Evolutionary conservation across 2,329 filamentous ascomycete genomes (phyloP).

Genomic region (Nakataea oryzae): DNA sequence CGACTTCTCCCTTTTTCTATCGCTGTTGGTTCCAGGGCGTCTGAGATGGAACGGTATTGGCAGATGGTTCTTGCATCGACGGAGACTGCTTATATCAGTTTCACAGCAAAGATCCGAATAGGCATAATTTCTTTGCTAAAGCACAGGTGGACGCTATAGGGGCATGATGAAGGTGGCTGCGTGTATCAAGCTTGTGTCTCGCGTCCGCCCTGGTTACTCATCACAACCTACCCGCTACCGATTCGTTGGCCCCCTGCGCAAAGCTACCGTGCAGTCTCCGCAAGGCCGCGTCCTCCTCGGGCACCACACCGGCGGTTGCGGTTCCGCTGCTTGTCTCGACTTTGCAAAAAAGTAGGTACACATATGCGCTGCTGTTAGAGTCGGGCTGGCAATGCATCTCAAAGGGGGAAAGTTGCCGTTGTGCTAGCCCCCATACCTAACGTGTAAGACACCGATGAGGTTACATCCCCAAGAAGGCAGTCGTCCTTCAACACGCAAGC

Average conservation of each 20-base stretch:
- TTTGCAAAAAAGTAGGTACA: conserved; percentile 1
- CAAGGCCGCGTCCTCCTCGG: not conserved
- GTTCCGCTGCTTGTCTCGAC: not conserved
- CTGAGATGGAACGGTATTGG: conserved; percentile 15
- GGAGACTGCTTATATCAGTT: not conserved
- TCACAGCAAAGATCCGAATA: not conserved
- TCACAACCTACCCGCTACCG: conserved; percentile 15
- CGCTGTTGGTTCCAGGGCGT: conserved; percentile 2
- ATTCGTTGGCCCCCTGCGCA: conserved; percentile 17
- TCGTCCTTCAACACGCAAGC: conserved; percentile 25
- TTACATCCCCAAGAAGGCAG: conserved; percentile 20
- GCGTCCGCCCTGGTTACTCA: too few relatives aligned
- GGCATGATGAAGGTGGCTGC: too few relatives aligned
- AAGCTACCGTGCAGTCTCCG: conserved; percentile 5
- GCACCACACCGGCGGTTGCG: not conserved
- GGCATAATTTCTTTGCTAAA: not conserved
- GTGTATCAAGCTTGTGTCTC: too few relatives aligned
- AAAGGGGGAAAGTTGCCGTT: not conserved
- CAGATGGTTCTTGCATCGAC: conserved; percentile 12
- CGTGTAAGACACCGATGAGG: conserved; percentile 31
- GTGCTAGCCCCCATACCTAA: conserved; percentile 27
- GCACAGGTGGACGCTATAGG: too few relatives aligned
- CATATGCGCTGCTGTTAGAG: not conserved
- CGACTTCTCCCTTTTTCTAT: not conserved
- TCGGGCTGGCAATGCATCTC: not conserved